Base-by-base conservation (phyloP, 345 rosid genomes). In the Brassica rapa region DNA sequence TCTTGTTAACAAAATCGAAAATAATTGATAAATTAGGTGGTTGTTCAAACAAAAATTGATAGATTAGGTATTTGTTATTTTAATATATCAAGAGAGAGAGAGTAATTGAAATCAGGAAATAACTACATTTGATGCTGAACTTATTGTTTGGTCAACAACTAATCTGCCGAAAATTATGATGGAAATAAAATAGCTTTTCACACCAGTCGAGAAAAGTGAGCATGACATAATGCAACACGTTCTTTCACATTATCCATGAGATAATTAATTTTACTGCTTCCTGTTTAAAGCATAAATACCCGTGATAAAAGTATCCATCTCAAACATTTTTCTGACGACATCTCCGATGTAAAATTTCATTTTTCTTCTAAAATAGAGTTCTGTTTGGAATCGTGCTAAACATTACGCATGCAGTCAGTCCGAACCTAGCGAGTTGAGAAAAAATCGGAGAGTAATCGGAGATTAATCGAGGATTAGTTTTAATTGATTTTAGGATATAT, bases 181-280 rank as follows among this genome's bases (percentile, higher is more conserved):
- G 6, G 33, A 66, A 55, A 39, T 66, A 57, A 43, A 57, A 46
- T 25, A 73, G 65, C 59, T 63, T 69, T 55, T 55, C 51, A 21
- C 56, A 63, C 33, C 41, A 55, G 83, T 80, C 66, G 64, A 74
- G 41, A 63, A 74, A 77, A 74, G 79, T 1, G 57, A 69, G 66
- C 29, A 62, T 62, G 71, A 62, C 71, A 74, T 62, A 74, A 16
- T 74, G 71, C 66, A 62, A 63, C 67, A 74, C 67, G 76, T 64
- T 43, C 71, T 80, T 80, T 70, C 43, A 75, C 39, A 65, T 80
- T 70, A 73, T 56, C 82, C 74, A 51, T 33, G 10, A 35, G 74
- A 62, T 73, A 61, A 62, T 79, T 79, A 73, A 68, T 46, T 79
- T 78, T 73, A 61, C 35, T 51, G 33, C 46, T 59, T 67, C 3